Conservation (phyloP, 257 asterid genomes). For the Nicotiana knightiana region DNA sequence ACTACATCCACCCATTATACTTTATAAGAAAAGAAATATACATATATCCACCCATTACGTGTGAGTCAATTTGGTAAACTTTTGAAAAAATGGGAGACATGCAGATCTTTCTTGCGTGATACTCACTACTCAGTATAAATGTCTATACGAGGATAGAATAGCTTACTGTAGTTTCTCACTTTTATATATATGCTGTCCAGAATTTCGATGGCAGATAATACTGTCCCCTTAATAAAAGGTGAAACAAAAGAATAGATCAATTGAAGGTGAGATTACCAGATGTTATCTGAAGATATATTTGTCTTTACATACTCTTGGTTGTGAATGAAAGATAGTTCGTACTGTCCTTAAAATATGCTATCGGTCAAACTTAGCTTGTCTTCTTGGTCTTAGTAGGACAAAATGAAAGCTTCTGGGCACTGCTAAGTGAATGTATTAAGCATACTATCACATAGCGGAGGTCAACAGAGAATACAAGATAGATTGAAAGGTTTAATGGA, state of each 20-base stretch:
- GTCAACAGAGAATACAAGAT: neutral
- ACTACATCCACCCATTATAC: neutral
- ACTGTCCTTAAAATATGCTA: neutral
- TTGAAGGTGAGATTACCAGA: neutral
- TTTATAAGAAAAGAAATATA: neutral
- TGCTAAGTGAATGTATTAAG: neutral
- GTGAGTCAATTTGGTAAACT: neutral
- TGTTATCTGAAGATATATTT: neutral
- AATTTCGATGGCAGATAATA: neutral
- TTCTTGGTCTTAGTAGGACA: conserved; percentile 4
- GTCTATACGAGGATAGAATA: neutral
- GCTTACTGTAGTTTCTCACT: neutral
- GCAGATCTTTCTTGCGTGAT: neutral
- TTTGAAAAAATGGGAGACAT: neutral
- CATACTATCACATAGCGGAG: neutral
- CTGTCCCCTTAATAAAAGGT: neutral
- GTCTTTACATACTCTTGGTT: neutral
- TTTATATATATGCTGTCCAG: neutral
- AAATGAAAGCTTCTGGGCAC: neutral
- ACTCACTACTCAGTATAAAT: neutral
- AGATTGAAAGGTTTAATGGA: neutral
- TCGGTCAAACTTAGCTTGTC: neutral
- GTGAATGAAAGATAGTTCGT: neutral
- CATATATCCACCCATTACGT: neutral
- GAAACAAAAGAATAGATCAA: neutral